Percentiles rank a stretch among this genome's conserved stretches.
These are phyloP conservation scores for Scheffersomyces titani DNA, from an alignment of 1,139 yeast genomes.

Conservation along the genomic window DNA sequence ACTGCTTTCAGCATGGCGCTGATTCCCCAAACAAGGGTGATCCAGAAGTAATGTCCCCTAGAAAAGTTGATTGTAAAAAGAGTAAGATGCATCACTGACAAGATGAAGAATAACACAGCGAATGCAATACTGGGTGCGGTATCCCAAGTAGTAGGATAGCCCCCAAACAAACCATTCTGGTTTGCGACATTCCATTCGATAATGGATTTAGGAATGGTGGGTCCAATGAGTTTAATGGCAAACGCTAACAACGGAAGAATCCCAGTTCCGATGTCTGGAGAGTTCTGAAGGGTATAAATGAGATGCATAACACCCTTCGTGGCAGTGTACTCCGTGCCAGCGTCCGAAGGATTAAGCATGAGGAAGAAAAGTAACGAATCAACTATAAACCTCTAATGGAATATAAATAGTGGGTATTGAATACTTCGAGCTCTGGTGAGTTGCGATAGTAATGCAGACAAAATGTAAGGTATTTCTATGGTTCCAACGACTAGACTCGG, in stretches of 20 bases:
- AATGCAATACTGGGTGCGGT: slow-evolving; percentile 65
- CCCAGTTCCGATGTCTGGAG: slow-evolving; percentile 57
- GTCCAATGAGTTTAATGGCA: slow-evolving; percentile 27
- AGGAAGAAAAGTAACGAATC: not conserved
- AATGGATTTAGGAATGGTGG: slow-evolving; percentile 37
- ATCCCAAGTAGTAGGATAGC: slow-evolving; percentile 59
- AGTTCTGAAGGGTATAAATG: slow-evolving; percentile 30
- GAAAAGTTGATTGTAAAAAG: slow-evolving; percentile 53
- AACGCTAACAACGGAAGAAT: slow-evolving; percentile 32
- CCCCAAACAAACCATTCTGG: slow-evolving; percentile 64
- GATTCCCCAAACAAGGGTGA: slow-evolving; percentile 55
- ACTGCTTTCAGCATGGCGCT: slow-evolving; percentile 54
- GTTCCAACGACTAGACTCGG: not conserved
- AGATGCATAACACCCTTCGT: slow-evolving; percentile 32
- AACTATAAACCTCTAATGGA: not conserved
- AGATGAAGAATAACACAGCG: slow-evolving; percentile 51
- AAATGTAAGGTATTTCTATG: not conserved
- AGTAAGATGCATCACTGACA: slow-evolving; percentile 48
- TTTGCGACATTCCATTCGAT: slow-evolving; percentile 33
- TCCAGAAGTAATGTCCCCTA: slow-evolving; percentile 67
- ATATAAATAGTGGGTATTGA: not conserved
- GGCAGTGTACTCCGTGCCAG: slow-evolving; percentile 5
- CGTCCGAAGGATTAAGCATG: not conserved
- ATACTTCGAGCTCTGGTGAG: not conserved
- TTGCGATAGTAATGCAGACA: not conserved